Conservation (phyloP, 345 rosid genomes). For the Schrenkiella parvula region DNA sequence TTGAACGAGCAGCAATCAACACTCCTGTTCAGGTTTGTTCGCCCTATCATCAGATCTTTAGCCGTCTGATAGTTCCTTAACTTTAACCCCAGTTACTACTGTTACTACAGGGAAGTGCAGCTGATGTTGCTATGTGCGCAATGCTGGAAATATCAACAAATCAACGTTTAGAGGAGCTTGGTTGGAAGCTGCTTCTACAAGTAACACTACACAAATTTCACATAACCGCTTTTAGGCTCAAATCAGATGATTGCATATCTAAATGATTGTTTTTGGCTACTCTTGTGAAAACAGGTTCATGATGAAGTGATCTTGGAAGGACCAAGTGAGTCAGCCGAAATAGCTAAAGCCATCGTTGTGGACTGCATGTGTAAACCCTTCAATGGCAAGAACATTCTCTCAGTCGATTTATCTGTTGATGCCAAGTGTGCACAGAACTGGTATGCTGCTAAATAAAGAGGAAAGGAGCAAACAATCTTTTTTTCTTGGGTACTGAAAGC, state of each 20-base stretch:
- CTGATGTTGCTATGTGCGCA: conserved; percentile 96
- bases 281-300: conserved; percentile 57
- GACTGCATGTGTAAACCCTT: conserved; percentile 94
- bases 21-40: conserved; percentile 83
- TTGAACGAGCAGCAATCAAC: conserved; percentile 90
- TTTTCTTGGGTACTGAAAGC: neutral
- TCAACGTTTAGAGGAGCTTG: conserved; percentile 55
- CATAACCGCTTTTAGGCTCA: neutral
- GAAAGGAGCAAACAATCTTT: neutral
- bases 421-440: conserved; percentile 93
- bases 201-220: conserved; percentile 29
- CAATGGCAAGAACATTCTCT: conserved; percentile 63
- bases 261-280: neutral
- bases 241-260: neutral
- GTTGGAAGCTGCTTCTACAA: conserved; percentile 89
- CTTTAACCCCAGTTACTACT: neutral
- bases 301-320: conserved; percentile 98
- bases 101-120: conserved; percentile 79
- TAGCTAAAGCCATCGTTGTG: conserved; percentile 69
- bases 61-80: neutral
- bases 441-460: conserved; percentile 79
- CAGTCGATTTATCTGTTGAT: conserved; percentile 75
- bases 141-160: conserved; percentile 75
- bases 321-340: conserved; percentile 76
- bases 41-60: neutral